Conservation (phyloP, 2,329 filamentous ascomycete species). For the Fonsecaea multimorphosa region DNA sequence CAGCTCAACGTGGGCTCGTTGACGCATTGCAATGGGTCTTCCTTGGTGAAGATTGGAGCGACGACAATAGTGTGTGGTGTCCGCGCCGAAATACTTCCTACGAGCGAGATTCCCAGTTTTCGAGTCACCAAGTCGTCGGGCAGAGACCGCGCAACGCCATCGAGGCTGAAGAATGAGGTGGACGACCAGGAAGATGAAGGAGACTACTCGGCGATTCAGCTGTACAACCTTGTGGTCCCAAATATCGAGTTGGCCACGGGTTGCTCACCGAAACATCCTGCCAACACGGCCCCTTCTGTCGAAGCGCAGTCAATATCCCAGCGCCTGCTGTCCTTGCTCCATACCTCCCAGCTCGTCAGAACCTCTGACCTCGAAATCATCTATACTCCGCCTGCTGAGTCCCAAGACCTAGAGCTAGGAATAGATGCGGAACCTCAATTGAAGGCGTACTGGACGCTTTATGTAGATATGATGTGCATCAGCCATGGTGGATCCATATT, state of each 20-base stretch:
- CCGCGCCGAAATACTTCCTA: conserved; percentile 80
- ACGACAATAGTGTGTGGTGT: conserved; percentile 96
- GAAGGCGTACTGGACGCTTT: conserved; percentile 92
- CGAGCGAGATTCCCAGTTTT: conserved; percentile 74
- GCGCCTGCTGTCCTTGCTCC: conserved; percentile 75
- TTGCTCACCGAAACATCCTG: conserved; percentile 85
- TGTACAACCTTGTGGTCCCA: conserved; percentile 77
- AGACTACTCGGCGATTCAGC: conserved; percentile 42
- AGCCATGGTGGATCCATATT: conserved; percentile 77
- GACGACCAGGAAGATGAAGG: conserved; percentile 52
- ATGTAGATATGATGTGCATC: conserved; percentile 93
- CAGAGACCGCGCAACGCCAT: conserved; percentile 9
- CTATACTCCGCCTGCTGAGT: conserved; percentile 58
- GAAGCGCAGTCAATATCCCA: conserved; percentile 86
- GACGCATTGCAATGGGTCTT: conserved; percentile 86
- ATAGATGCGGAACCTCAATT: conserved; percentile 60
- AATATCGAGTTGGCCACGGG: conserved; percentile 94
- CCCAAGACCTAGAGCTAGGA: conserved; percentile 42
- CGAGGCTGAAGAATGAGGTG: conserved; percentile 44
- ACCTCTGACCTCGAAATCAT: conserved; percentile 75
- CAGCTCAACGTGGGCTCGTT: conserved; percentile 82
- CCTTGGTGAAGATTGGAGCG: conserved; percentile 78
- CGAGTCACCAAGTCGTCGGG: conserved; percentile 49
- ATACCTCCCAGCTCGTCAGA: conserved; percentile 71
- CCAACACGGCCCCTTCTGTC: conserved; percentile 69